These are phyloP conservation scores for Lecanosticta acicola DNA, from an alignment of 2,329 filamentous ascomycete genomes.

Conservation along the genomic window DNA sequence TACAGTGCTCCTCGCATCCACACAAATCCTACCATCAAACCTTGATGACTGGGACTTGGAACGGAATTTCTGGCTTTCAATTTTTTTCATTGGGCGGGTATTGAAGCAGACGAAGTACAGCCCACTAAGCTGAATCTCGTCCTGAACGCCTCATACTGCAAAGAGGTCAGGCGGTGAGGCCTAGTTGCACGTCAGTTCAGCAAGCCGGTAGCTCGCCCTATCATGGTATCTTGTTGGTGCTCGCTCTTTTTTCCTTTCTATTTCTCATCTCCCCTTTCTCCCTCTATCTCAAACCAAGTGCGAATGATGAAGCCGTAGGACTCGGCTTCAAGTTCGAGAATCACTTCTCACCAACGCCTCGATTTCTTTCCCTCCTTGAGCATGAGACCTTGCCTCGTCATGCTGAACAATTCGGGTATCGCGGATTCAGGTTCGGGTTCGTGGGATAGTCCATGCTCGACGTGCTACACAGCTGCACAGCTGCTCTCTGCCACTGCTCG, in stretches of 20 bases:
- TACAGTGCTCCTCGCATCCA: too few relatives aligned
- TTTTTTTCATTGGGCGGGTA: neutral
- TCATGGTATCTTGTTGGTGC: neutral
- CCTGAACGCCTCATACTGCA: neutral
- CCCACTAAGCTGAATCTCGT: too few relatives aligned
- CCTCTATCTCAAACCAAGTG: too few relatives aligned
- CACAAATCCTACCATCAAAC: too few relatives aligned
- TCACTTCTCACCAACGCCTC: too few relatives aligned
- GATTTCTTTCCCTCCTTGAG: constrained; percentile 3
- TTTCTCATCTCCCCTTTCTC: neutral
- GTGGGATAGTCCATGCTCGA: neutral
- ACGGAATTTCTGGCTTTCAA: neutral
- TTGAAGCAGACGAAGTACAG: neutral
- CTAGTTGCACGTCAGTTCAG: neutral
- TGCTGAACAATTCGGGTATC: constrained; percentile 1
- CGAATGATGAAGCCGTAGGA: too few relatives aligned
- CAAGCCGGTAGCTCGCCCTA: neutral
- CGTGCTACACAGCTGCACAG: neutral
- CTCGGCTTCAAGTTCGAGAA: too few relatives aligned
- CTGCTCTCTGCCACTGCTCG: too few relatives aligned
- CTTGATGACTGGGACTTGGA: neutral
- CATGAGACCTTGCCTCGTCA: neutral
- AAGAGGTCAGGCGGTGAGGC: neutral
- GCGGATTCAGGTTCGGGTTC: neutral
- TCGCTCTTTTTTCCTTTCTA: neutral